Conservation (phyloP, 495 filamentous ascomycete species). For the Acidiella bohemica region DNA sequence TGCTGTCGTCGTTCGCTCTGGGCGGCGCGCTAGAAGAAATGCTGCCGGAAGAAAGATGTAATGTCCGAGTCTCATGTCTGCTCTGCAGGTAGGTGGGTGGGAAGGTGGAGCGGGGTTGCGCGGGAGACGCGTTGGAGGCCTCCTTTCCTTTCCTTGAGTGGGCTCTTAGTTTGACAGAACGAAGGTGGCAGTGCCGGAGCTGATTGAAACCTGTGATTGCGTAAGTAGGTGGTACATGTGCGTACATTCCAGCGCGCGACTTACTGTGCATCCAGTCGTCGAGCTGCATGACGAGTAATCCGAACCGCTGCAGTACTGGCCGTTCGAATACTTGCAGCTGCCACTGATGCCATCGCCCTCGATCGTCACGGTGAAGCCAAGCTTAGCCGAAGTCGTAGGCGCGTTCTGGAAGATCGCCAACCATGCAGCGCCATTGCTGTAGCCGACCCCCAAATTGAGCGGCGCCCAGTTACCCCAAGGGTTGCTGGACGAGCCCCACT, state of each 20-base stretch:
- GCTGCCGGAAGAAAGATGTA: too few species aligned
- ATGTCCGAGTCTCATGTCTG: too few species aligned
- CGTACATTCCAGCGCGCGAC: conserved; percentile 1
- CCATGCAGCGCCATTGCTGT: conserved; percentile 51
- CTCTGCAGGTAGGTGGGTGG: too few species aligned
- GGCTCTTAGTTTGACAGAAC: too few species aligned
- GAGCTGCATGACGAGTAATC: conserved; percentile 21
- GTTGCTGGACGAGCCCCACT: conserved; percentile 48
- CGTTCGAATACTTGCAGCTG: conserved; percentile 57
- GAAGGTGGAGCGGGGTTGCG: too few species aligned
- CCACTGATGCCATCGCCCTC: conserved; percentile 49
- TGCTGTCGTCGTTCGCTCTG: too few species aligned
- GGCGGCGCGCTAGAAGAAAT: too few species aligned
- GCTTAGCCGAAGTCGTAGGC: conserved; percentile 44
- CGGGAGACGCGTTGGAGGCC: too few species aligned
- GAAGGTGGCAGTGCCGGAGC: conserved; percentile 18
- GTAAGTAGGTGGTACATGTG: neutral
- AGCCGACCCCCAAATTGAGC: conserved; percentile 71
- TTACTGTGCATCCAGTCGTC: conserved; percentile 26
- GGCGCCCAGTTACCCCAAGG: conserved; percentile 81
- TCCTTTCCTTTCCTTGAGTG: too few species aligned
- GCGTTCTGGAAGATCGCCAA: conserved; percentile 63
- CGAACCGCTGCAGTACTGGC: conserved; percentile 41
- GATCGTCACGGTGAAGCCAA: conserved; percentile 66
- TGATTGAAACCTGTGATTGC: conserved; percentile 18